A percentile compares a stretch with the other conserved stretches of the same genome.
phyloP scores from a whole-genome alignment of 805 yeast species.

The Candida verbasci region DNA sequence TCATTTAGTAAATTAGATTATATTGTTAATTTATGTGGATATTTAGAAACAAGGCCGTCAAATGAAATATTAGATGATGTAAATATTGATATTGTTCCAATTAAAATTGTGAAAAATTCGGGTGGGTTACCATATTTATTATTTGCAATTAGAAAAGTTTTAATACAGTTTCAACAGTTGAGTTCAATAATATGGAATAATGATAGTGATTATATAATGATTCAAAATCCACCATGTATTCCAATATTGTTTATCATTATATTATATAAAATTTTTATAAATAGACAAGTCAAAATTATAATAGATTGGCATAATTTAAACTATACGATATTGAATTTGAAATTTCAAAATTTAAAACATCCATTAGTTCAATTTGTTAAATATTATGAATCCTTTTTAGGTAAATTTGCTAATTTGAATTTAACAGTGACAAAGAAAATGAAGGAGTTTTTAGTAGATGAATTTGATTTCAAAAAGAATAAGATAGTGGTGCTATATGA shows the following conservation, averaged over 20 bases:
- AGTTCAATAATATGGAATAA: slow-evolving; percentile 41
- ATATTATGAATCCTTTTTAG: slow-evolving; percentile 59
- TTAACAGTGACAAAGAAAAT: slow-evolving; percentile 77
- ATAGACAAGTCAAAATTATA: slow-evolving; percentile 57
- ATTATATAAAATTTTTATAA: slow-evolving; percentile 43
- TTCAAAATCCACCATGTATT: slow-evolving; percentile 91
- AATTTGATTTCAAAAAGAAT: slow-evolving; percentile 46
- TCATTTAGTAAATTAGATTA: slow-evolving; percentile 69
- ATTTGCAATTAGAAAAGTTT: slow-evolving; percentile 58
- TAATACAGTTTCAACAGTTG: slow-evolving; percentile 49
- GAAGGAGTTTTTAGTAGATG: slow-evolving; percentile 53
- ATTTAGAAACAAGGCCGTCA: slow-evolving; percentile 56
- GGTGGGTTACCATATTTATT: slow-evolving; percentile 46
- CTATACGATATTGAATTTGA: slow-evolving; percentile 71
- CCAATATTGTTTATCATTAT: slow-evolving; percentile 71
- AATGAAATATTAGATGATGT: slow-evolving; percentile 45
- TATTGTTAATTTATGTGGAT: slow-evolving; percentile 82
- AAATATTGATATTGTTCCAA: slow-evolving; percentile 48
- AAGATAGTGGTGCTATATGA: slow-evolving; percentile 72
- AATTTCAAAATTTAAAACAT: slow-evolving; percentile 49
- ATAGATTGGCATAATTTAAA: slow-evolving; percentile 98
- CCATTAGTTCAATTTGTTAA: slow-evolving; percentile 59
- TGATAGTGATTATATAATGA: slow-evolving; percentile 63
- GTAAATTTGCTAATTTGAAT: slow-evolving; percentile 63
- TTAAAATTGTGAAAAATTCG: slow-evolving; percentile 37